Conservation (phyloP, 768 basidiomycete genomes). For the Auricularia auricula-judae region DNA sequence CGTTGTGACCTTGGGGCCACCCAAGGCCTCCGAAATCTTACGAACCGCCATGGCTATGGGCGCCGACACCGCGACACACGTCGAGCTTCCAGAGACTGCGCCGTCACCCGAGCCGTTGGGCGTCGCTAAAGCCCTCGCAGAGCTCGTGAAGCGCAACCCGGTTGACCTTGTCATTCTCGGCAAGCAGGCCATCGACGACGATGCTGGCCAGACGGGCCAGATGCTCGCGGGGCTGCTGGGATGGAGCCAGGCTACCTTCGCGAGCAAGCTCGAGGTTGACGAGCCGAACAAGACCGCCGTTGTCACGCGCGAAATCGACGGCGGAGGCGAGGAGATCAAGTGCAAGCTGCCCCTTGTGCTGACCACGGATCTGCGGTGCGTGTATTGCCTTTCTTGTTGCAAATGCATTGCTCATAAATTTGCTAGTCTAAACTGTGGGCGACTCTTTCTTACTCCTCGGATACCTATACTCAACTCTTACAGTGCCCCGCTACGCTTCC, state of each 20-base stretch:
- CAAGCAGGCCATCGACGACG: conserved; percentile 98
- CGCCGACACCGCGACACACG: conserved; percentile 84
- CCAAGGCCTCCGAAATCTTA: conserved; percentile 81
- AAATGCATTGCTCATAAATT: neutral
- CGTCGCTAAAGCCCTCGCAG: conserved; percentile 76
- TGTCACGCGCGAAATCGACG: conserved; percentile 88
- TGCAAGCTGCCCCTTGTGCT: conserved; percentile 75
- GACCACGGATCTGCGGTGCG: conserved; percentile 87
- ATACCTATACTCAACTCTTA: conserved; percentile 3
- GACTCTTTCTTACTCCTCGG: neutral
- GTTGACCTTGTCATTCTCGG: conserved; percentile 90
- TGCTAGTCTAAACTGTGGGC: conserved; percentile 58
- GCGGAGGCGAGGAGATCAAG: conserved; percentile 75
- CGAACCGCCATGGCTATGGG: conserved; percentile 98
- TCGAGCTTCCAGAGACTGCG: conserved; percentile 66
- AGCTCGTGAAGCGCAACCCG: conserved; percentile 54
- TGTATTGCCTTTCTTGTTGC: conserved; percentile 7
- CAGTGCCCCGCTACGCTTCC: conserved; percentile 96
- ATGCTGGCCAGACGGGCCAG: conserved; percentile 90
- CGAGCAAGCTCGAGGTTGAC: conserved; percentile 74
- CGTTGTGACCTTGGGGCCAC: conserved; percentile 86
- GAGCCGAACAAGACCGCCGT: conserved; percentile 47
- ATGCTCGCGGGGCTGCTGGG: conserved; percentile 90
- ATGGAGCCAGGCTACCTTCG: conserved; percentile 94
- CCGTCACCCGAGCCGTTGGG: conserved; percentile 82